Evolutionary conservation across 306 rosid species (phyloP), one percentile per base, ranked within the genome.

Genomic region (apple (Malus domestica)): DNA sequence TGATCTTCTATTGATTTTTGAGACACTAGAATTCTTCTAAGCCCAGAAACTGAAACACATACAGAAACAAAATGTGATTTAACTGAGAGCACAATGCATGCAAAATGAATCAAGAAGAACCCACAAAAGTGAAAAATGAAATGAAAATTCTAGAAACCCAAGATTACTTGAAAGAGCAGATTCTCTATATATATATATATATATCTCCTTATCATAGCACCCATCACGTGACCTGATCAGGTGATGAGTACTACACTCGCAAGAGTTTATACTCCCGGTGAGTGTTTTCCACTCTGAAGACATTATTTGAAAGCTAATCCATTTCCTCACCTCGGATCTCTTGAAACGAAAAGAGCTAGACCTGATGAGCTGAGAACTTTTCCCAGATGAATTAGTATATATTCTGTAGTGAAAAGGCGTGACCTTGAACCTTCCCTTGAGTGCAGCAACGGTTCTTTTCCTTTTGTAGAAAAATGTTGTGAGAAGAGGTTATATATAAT

Each of bases 361-460:
- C 59, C 2, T 19, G 6, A 63, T 59, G 57, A 63, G 54, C 20
- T 22, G 12, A 64, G 35, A 63, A 52, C 14, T 14, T 51, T 11
- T 19, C 23, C 13, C 30, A 6, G 72, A 6, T 76, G 68, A 9
- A 45, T n/a, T 57, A n/a, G 18, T 73, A 19, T 40, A n/a, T 27
- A 33, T 65, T 58, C 13, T 71, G 74, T 1, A 32, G 73, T 9
- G 54, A 16, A 15, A 35, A 20, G 23, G 49, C 35, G 58, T 23
- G 74, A 22, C 4, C 25, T 52, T 22, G 38, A 57, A 44, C 57
- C 74, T 70, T 58, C 30, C 49, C 54, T 81, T 72, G 86, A 79
- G 89, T 81, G 80, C 71, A 68, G 60, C 44, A 62, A 76, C 16
- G 76, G 77, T 57, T 68, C 20, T 70, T 74, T 84, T 76, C 86